Evolutionary conservation across 176 grass and related monocot genomes (phyloP), one percentile per base, ranked within the genome.

Genomic region (Eleusine coracana): DNA sequence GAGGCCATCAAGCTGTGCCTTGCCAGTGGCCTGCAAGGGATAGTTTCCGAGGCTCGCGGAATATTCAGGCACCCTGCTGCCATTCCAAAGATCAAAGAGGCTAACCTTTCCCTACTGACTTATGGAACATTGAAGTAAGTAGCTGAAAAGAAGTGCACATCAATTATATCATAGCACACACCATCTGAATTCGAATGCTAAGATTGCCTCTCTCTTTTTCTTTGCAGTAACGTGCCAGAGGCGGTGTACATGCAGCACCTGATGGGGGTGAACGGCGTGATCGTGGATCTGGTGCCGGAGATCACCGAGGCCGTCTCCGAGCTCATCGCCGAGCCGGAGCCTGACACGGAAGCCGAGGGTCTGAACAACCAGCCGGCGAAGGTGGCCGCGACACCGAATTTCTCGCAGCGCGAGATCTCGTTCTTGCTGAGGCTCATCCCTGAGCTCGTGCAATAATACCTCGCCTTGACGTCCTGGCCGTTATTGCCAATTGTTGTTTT

Each of bases 361-460:
- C 27, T 66, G 38, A 82, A 67, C 44, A n/a, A 58, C 0, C 27
- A 78, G 65, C 51, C 42, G 16, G 56, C 3, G 7, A 64, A 77
- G 28, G 88, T 72, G 3, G 37, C 63, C 2, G 40, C 65, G 9
- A 73, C 60, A 4, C 92, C 92, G 0, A 90, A 93, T 59, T 98
- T 98, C 77, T 95, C 96, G 16, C 82, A 90, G 41, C 77, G 58
- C 3, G 92, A 95, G 80, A 90, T 98, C 37, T 93, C 90, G 0
- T 97, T 97, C 77, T 68, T 97, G 73, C 70, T 97, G 27, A 97
- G 95, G 90, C 92, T 97, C 2, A 97, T 97, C 39, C 92, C 92
- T 31, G 90, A 97, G 74, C 90, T 97, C 60, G 86, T 97, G 66
- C 92, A 91, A 78, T 90, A 87, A 34, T 75, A 40, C 77, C 21